A percentile compares a stretch with the other conserved stretches of the same genome.
These are phyloP conservation scores for Albatrellus ellisii DNA, from an alignment of 768 basidiomycete species.

Conservation along the genomic window DNA sequence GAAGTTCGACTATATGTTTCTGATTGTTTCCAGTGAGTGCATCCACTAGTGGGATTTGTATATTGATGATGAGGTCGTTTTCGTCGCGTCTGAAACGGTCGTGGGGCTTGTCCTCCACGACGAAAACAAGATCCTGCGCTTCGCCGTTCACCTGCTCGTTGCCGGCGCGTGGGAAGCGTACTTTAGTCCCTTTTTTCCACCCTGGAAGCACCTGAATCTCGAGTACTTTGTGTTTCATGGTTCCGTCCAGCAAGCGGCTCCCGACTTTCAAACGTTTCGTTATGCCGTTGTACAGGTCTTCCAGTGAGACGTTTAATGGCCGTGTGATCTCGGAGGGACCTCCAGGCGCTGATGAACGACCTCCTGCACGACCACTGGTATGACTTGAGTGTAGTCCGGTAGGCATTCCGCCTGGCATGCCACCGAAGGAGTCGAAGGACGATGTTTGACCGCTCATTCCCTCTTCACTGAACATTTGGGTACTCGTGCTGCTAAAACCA, in stretches of 20 bases:
- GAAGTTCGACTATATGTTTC: constrained; percentile 44
- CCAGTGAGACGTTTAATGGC: constrained; percentile 73
- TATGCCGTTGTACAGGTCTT: constrained; percentile 76
- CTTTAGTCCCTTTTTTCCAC: constrained; percentile 94
- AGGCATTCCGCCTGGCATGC: constrained; percentile 46
- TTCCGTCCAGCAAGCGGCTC: constrained; percentile 56
- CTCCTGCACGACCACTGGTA: constrained; percentile 3
- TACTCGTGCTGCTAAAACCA: constrained; percentile 23
- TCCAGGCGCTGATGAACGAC: constrained; percentile 17
- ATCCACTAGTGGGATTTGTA: constrained; percentile 68
- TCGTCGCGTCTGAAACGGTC: constrained; percentile 61
- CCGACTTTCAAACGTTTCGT: constrained; percentile 85
- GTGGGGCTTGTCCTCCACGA: constrained; percentile 94
- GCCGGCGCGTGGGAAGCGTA: constrained; percentile 78
- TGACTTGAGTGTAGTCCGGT: constrained; percentile 20
- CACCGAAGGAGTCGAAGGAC: constrained; percentile 30
- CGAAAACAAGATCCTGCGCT: constrained; percentile 86
- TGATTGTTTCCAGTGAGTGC: constrained; percentile 53
- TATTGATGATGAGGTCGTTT: constrained; percentile 55
- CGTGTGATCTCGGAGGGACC: constrained; percentile 51
- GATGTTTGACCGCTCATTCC: constrained; percentile 31
- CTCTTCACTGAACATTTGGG: constrained; percentile 20
- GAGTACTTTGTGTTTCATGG: constrained; percentile 75
- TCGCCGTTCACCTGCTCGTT: constrained; percentile 62
- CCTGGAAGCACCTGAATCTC: constrained; percentile 76